Evolutionary conservation across 1,284 basidiomycete species (phyloP), one percentile per base, ranked within the genome.

Genomic region (Ceratobasidium sp.): DNA sequence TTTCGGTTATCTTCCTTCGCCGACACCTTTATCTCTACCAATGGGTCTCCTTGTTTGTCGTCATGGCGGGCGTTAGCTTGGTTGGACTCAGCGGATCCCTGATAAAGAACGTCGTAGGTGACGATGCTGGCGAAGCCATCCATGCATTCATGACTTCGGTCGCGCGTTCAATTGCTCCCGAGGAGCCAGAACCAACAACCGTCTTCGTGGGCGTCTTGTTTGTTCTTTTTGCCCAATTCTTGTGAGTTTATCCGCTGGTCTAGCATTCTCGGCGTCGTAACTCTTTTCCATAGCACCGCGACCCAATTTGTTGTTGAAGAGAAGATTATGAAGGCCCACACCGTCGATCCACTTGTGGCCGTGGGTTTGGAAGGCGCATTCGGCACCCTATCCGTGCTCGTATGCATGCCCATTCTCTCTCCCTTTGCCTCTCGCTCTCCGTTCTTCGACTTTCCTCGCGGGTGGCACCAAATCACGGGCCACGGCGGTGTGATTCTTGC

Each of bases 281-380:
- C 28, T 47, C 37, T 28, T 53, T 56, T 56, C 33, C 64, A 2
- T 74, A 95, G 94, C 85, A 93, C 94, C 42, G 96, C 96, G 64
- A 90, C 90, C 13, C 95, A 97, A 82, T 97, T 97, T 82, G 96
- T 99, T 63, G 88, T 98, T n/a, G 97, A 99, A 87, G 94, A 96
- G 85, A 95, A 93, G 86, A 95, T 98, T 81, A 92, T 98, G 91
- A 88, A 90, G 56, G 89, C 89, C 69, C 97, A 98, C 86, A 88
- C 90, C 58, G 92, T 99, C 74, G 90, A 93, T 69, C 97, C 98
- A n/a, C 88, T 99, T 42, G 89, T 96, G 73, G 97, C 97, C 13
- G 98, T 99, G 68, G 95, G 96, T 35, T 94, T 90, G 79, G 98
- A 99, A 85, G 98, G 98, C 66, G 86, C 97, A 77, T 99, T 98